Base-by-base conservation (phyloP, 164 flowering plant species). In the Stephania cephalantha region DNA sequence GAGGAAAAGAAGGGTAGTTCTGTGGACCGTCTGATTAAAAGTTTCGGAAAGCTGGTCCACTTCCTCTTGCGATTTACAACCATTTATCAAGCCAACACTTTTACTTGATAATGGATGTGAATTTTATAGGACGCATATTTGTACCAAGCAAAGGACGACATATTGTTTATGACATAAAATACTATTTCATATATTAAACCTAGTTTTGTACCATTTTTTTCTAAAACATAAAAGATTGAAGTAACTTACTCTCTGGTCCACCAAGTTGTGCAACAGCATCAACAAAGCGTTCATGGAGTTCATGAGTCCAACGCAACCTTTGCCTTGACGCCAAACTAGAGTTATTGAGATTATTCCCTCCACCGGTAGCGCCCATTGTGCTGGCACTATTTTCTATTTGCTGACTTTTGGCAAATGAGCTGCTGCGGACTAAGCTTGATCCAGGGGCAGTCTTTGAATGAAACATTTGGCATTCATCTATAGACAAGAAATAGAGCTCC, bases 261-360 rank as follows among this genome's bases (percentile, higher is more conserved):
- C 98, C 98, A 80, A 94, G 97, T 77, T 92, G 97, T 25, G 89
- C 87, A 10, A 94, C 97, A 53, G 98, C 98, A 85, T 92, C 96
- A 76, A 91, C 91, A 85, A 94, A 94, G 61, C 94, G 94, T 72
- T 91, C 96, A 77, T 94, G 98, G 75, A 94, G 98, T 75, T 94
- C 96, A 83, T 88, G 76, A 29, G 98, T 94, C 98, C 98, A 94
- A 72, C 98, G 92, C 79, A 94, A 76, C 45, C 98, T 84, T 74
- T 92, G 98, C 85, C 90, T 88, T 46, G 98, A 90, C 31, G 92
- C 84, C 76, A 87, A 82, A 79, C 71, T 88, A 8, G 90, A 30
- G 78, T 63, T 79, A 79, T 86, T 88, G 12, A 89, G 42, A 79
- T 63, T 79, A 79, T 86, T 84, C 45, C 88, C 86, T 74, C 89